Evolutionary conservation across 1,284 basidiomycete species (phyloP), one percentile per base, ranked within the genome.

Genomic region (Xanthoconium separans): DNA sequence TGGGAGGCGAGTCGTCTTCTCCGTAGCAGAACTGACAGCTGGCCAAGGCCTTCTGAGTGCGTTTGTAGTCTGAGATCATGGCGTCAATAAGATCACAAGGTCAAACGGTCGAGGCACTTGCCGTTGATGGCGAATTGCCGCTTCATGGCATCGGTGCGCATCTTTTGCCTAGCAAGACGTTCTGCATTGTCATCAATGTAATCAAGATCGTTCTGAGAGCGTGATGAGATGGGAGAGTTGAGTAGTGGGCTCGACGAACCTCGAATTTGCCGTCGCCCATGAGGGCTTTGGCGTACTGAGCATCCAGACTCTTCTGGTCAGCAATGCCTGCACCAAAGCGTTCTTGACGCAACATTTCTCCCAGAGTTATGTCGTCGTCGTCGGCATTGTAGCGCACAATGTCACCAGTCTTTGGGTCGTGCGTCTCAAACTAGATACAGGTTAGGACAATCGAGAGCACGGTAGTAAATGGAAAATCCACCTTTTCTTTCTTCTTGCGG

Each of bases 111-210:
- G 27, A 57, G 7, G 13, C 12, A 68, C 79, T 43, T 59, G 93
- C 93, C 93, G 56, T 98, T 86, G 64, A 99, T 93, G 15, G 97
- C 97, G 70, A 98, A 99, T 61, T 95, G 91, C 36, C 96, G 83
- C 73, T 96, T 99, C 85, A 97, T 91, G 24, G 91, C 93, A 68
- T 98, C 97, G 12, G 87, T 87, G 56, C 94, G 91, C 91, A 97
- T 95, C 74, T 95, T 96, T 70, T 93, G 88, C 57, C 93, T 79
- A 31, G 92, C 94, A 0, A 99, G 80, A 60, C 85, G 88, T 64
- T 97, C 95, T 0, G 93, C 94, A 69, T 98, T 96, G 58, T 98
- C 95, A 61, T 99, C 97, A 61, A 98, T 89, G 64, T 98, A 98
- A 47, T 98, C 96, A 22, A 95, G 74, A 66, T 95, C 83, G 62